Evolutionary conservation across 768 basidiomycete genomes (phyloP).

Genomic region (Leucosporidium yakuticum): DNA sequence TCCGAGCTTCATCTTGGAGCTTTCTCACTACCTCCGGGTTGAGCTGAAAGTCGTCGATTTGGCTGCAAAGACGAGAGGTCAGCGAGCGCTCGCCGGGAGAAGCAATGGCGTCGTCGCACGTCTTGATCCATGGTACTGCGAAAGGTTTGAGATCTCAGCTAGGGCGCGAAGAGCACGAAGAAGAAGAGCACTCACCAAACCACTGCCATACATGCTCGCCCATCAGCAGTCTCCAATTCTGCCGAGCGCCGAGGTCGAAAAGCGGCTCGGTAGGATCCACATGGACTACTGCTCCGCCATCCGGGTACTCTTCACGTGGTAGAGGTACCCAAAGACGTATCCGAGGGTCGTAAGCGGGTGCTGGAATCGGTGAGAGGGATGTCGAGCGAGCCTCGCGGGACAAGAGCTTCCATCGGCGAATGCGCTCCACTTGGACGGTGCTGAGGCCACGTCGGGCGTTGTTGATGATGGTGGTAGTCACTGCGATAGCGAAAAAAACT

Average conservation of each 20-base stretch:
- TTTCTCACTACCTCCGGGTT: neutral
- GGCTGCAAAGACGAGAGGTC: neutral
- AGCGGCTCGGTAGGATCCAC: conserved; percentile 19
- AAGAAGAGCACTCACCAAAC: neutral
- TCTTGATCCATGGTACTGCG: neutral
- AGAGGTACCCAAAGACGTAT: conserved; percentile 6
- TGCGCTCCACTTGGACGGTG: conserved; percentile 26
- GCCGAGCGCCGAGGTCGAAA: conserved; percentile 19
- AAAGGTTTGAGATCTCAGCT: too few species aligned
- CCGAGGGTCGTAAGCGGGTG: neutral
- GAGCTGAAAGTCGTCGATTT: neutral
- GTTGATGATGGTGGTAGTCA: conserved; percentile 15
- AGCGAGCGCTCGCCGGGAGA: neutral
- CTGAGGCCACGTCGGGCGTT: conserved; percentile 8
- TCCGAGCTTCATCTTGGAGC: neutral
- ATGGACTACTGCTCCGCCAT: conserved; percentile 3
- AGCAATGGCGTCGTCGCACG: neutral
- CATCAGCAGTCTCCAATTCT: conserved; percentile 24
- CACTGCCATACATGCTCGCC: conserved; percentile 22
- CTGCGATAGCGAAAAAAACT: conserved; percentile 5
- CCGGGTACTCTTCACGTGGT: neutral
- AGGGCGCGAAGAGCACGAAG: neutral
- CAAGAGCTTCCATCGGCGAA: neutral
- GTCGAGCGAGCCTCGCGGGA: neutral
- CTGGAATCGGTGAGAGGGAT: neutral